phyloP scores from a whole-genome alignment of 306 rosid species.

The Vigna radiata region DNA sequence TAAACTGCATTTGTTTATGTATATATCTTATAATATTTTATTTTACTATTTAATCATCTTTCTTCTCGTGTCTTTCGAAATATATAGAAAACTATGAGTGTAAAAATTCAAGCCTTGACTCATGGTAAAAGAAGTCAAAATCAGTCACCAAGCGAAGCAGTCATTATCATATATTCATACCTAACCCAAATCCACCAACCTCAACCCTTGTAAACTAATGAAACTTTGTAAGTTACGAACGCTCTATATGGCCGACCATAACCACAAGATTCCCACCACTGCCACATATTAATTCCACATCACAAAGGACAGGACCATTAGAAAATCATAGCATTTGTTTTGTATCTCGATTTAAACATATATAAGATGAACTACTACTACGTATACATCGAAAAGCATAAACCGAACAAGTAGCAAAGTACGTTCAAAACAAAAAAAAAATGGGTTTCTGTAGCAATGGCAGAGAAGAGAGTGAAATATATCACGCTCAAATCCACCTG shows the following conservation, averaged over 20 bases:
- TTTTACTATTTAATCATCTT: no score
- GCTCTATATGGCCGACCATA: not conserved
- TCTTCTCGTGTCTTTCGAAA: no score
- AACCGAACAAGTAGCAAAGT: not conserved
- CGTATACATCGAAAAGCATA: not conserved
- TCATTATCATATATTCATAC: not conserved
- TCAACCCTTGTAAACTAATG: not conserved
- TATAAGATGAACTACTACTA: no score
- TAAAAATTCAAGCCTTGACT: not conserved
- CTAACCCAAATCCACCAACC: not conserved
- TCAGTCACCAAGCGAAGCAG: not conserved
- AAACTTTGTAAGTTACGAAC: no score
- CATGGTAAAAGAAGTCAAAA: not conserved
- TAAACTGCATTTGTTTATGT: no score
- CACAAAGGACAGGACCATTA: not conserved
- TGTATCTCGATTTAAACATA: not conserved
- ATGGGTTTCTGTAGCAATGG: slow-evolving; percentile 33
- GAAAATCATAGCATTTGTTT: not conserved
- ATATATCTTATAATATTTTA: no score
- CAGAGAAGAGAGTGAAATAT: slow-evolving; percentile 42
- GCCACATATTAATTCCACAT: not conserved
- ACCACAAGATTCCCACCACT: not conserved
- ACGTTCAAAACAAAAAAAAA: not conserved
- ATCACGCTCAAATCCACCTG: slow-evolving; percentile 59
- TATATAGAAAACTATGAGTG: no score